phyloP scores from a whole-genome alignment of 306 rosid genomes.

The Cucurbita maxima region DNA sequence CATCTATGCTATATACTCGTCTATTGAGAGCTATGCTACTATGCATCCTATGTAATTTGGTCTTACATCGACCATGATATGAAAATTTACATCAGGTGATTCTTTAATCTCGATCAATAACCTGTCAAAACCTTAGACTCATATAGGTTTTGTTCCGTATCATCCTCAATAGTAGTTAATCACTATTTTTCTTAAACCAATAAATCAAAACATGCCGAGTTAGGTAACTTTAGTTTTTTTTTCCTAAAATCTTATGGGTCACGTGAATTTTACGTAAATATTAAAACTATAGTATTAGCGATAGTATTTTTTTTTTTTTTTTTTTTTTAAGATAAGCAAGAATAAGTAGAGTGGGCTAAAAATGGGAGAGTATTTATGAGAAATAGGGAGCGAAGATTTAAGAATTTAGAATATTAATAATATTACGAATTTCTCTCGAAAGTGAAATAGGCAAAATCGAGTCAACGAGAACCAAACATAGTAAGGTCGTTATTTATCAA shows the following conservation, averaged over 20 bases:
- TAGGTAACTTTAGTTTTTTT: no score
- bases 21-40: not conserved
- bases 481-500: constrained; percentile 2
- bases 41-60: no score
- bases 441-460: not conserved
- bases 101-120: not conserved
- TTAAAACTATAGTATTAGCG: no score
- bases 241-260: no score
- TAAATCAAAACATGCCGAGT: not conserved
- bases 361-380: no score
- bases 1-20: not conserved
- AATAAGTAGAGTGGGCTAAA: no score
- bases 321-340: no score
- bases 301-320: no score
- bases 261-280: no score
- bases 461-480: not conserved
- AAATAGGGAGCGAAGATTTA: not conserved
- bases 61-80: not conserved
- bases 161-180: not conserved
- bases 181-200: not conserved
- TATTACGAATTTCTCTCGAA: not conserved
- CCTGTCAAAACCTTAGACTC: not conserved
- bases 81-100: not conserved
- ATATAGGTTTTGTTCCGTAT: not conserved
- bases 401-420: not conserved